Conservation (phyloP, 768 basidiomycete species). For the Auricularia sp. region DNA sequence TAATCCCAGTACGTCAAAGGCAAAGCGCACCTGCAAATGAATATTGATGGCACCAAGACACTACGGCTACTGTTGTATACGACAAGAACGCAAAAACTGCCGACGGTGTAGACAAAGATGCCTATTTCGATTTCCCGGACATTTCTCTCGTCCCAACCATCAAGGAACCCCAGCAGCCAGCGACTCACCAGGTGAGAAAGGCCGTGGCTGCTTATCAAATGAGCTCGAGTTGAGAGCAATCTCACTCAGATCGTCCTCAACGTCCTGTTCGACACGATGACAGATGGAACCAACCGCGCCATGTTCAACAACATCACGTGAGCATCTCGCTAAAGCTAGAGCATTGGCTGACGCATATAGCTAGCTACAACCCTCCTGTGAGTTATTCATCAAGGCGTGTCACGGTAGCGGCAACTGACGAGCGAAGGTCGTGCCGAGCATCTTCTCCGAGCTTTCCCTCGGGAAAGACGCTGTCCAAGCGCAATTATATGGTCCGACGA, state of each 20-base stretch:
- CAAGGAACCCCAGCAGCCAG: constrained; percentile 36
- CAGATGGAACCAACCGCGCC: constrained; percentile 78
- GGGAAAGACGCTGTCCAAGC: constrained; percentile 59
- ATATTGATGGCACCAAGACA: constrained; percentile 35
- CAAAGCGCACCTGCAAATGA: no score
- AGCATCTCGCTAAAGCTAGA: no score
- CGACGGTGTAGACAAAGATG: constrained; percentile 35
- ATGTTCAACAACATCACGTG: constrained; percentile 57
- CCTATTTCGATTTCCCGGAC: constrained; percentile 59
- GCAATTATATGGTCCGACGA: constrained; percentile 69
- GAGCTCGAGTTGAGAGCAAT: no score
- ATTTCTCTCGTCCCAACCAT: constrained; percentile 55
- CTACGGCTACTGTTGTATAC: constrained; percentile 81
- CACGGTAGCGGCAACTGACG: constrained; percentile 21
- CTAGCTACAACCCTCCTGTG: constrained; percentile 43
- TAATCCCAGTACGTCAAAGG: constrained; percentile 51
- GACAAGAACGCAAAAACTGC: constrained; percentile 40
- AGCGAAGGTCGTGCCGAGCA: constrained; percentile 50
- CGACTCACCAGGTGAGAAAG: constrained; percentile 27
- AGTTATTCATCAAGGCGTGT: constrained; percentile 9
- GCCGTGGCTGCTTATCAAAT: background rate
- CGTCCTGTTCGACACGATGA: constrained; percentile 73
- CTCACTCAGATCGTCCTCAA: constrained; percentile 44
- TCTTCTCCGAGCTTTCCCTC: constrained; percentile 69
- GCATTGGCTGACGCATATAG: no score